Evolutionary conservation across 2,329 filamentous ascomycete genomes (phyloP), one percentile per base, ranked within the genome.

Genomic region (Fusarium luffae): DNA sequence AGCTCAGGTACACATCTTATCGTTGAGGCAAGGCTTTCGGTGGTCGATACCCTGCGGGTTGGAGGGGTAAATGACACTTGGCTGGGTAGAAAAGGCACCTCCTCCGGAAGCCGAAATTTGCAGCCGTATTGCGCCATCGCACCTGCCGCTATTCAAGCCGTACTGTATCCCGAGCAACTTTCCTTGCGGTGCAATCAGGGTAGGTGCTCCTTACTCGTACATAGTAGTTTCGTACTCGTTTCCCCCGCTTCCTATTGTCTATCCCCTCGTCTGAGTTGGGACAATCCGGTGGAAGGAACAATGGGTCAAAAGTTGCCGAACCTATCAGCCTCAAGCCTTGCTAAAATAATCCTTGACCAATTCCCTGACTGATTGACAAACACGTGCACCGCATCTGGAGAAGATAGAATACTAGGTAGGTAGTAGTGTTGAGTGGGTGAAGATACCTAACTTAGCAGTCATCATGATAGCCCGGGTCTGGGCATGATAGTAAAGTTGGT

Each of bases 121-220:
- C 16, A 47, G 48, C 47, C 56, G 59, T 69, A 75, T 75, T 75
- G 73, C 73, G 73, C 73, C 73, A 75, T 75, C 73, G 71, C 54
- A 43, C 60, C 49, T 65, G 41, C 59, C 62, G 63, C 60, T 44
- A 43, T 54, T 52, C 41, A 64, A 23, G 32, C 47, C 42, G 46
- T 48, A 21, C 30, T 57, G 34, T n/a, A 28, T 48, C 13, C 27
- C 46, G 10, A 34, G 48, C 19, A 34, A 50, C 48, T 23, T 34
- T 49, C 48, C 21, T 11, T 23, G 40, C 37, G n/a, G 27, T 21
- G 30, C 54, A 56, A 34, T 47, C 41, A 47, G 41, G 41, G 41
- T 34, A 46, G 28, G 14, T 34, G n/a, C 30, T 63, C 63, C 54
- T 58, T 63, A 54, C 63, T 66, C 62, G 63, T 16, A 30, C 28